These are phyloP conservation scores for Stagonosporopsis rhizophila DNA, from an alignment of 2,329 filamentous ascomycete species.

Conservation along the genomic window DNA sequence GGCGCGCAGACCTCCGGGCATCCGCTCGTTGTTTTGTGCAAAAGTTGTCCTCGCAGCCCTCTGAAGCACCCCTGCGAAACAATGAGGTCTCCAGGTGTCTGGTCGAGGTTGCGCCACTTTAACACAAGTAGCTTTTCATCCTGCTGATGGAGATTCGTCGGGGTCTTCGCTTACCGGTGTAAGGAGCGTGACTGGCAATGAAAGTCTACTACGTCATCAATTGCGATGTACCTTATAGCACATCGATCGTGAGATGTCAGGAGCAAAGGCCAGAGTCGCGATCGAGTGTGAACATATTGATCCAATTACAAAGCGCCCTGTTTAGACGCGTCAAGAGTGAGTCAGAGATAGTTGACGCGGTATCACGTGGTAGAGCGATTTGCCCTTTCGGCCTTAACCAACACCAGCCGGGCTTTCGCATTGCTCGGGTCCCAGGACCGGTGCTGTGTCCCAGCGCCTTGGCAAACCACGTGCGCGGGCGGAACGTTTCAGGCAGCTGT, in stretches of 20 bases:
- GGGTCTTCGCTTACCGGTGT: background rate
- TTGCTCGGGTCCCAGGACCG: background rate
- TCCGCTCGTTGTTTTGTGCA: background rate
- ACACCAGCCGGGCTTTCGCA: background rate
- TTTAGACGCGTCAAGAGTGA: background rate
- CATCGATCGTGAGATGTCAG: background rate
- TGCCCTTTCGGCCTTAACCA: background rate
- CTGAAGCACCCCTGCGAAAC: background rate
- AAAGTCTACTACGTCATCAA: slow-evolving; percentile 14
- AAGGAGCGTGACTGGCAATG: background rate
- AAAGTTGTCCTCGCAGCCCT: background rate
- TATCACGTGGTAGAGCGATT: background rate
- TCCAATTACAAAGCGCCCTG: background rate
- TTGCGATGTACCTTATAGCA: background rate
- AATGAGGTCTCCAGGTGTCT: background rate
- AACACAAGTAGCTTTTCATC: background rate
- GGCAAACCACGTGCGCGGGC: slow-evolving; percentile 1
- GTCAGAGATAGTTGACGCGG: background rate
- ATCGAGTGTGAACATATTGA: background rate
- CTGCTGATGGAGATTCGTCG: background rate
- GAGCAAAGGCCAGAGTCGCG: background rate
- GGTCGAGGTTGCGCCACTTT: background rate
- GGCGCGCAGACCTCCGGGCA: slow-evolving; percentile 1
- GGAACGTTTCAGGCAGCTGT: background rate
- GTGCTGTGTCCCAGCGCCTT: background rate